phyloP scores from a whole-genome alignment of 345 rosid genomes.

The Eucalyptus urophylla region DNA sequence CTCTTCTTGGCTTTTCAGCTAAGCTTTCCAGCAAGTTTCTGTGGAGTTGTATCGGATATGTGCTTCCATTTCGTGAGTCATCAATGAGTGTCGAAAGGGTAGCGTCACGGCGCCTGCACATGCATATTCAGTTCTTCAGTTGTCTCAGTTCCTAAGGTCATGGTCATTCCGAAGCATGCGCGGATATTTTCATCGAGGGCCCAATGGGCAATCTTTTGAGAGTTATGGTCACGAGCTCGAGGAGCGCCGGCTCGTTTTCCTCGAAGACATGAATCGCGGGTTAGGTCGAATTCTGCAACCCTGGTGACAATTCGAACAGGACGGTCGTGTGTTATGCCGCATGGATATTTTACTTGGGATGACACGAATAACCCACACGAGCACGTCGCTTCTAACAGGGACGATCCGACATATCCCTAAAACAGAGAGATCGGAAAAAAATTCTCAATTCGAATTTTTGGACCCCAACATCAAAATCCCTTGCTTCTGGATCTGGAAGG shows the following conservation, averaged over 20 bases:
- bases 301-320: too few relatives aligned
- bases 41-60: background rate
- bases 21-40: background rate
- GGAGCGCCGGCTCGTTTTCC: background rate
- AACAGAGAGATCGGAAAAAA: background rate
- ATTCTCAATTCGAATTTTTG: background rate
- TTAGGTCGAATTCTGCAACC: background rate
- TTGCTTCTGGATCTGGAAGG: background rate
- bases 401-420: background rate
- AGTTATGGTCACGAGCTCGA: background rate
- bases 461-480: background rate
- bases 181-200: background rate
- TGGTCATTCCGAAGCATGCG: background rate
- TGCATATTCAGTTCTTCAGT: background rate
- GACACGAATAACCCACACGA: background rate
- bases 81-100: background rate
- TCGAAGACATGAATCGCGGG: background rate
- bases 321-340: background rate
- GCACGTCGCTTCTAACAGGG: background rate
- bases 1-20: background rate
- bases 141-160: background rate
- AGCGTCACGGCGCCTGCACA: background rate
- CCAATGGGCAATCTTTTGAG: background rate
- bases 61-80: background rate
- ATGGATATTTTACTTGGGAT: background rate